phyloP scores from a whole-genome alignment of 2,329 filamentous ascomycete genomes.

The Paecilomyces sp. region DNA sequence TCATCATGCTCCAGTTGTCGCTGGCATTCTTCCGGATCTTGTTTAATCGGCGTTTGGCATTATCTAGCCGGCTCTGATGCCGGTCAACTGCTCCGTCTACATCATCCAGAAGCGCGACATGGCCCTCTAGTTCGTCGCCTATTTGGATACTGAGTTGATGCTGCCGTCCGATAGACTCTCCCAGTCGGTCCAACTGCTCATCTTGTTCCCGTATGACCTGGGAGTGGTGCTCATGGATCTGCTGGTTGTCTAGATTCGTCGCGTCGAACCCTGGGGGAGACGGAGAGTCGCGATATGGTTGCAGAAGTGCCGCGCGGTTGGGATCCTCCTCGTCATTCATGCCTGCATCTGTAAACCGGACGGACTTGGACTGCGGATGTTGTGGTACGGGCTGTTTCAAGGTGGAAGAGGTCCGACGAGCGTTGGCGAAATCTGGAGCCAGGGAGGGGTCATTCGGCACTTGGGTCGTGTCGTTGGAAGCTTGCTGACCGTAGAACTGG shows the following conservation, averaged over 20 bases:
- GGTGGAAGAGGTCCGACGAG: conserved; percentile 39
- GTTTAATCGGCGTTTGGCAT: conserved; percentile 65
- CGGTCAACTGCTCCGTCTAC: conserved; percentile 76
- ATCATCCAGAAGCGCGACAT: conserved; percentile 83
- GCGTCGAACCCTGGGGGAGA: conserved; percentile 42
- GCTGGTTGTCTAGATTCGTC: conserved; percentile 62
- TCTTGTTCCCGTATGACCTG: conserved; percentile 84
- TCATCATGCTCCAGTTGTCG: conserved; percentile 81
- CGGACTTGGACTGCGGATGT: conserved; percentile 57
- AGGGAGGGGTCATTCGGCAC: conserved; percentile 58
- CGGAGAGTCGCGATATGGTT: conserved; percentile 53
- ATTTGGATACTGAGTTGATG: conserved; percentile 92
- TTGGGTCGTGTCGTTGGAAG: conserved; percentile 47
- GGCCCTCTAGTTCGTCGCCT: conserved; percentile 87
- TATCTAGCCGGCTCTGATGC: conserved; percentile 67
- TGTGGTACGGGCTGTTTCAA: conserved; percentile 37
- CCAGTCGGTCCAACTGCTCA: conserved; percentile 79
- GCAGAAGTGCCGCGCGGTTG: conserved; percentile 54
- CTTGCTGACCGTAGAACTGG: conserved; percentile 67
- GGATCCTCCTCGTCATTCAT: conserved; percentile 44
- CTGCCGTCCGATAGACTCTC: conserved; percentile 81
- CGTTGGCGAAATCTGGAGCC: conserved; percentile 57
- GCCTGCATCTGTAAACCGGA: conserved; percentile 70
- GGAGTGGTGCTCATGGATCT: conserved; percentile 79
- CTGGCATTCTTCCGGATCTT: conserved; percentile 65